These are phyloP conservation scores for Xylariaceae sp. DNA, from an alignment of 2,329 filamentous ascomycete species.

Conservation along the genomic window DNA sequence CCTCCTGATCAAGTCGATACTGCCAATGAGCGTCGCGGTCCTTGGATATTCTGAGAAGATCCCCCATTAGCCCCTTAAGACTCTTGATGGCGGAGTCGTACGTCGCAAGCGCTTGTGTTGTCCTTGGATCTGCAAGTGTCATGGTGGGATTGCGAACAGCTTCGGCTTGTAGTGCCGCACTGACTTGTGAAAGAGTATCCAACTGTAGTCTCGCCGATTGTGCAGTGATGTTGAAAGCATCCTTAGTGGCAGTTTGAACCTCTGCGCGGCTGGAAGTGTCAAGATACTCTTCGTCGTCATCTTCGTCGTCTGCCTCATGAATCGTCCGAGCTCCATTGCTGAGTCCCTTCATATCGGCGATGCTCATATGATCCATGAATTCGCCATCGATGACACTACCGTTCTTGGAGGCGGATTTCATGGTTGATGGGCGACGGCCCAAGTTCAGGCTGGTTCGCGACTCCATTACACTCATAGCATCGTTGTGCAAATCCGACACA, in stretches of 20 bases:
- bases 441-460: conserved; percentile 43
- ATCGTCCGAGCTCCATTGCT: conserved; percentile 35
- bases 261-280: conserved; percentile 77
- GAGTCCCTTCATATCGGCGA: conserved; percentile 37
- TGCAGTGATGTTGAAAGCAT: conserved; percentile 94
- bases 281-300: conserved; percentile 64
- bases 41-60: conserved; percentile 84
- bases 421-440: conserved; percentile 37
- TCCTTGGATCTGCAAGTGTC: conserved; percentile 68
- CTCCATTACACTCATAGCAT: conserved; percentile 49
- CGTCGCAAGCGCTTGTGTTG: conserved; percentile 71
- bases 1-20: conserved; percentile 84
- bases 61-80: conserved; percentile 75
- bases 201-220: conserved; percentile 91
- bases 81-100: conserved; percentile 89
- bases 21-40: conserved; percentile 98
- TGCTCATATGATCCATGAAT: conserved; percentile 42
- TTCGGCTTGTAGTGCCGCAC: conserved; percentile 72
- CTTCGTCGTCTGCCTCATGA: conserved; percentile 46
- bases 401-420: conserved; percentile 26
- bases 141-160: conserved; percentile 63
- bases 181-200: conserved; percentile 82
- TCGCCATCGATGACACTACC: conserved; percentile 48
- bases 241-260: conserved; percentile 69
- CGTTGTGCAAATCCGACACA: conserved; percentile 44